These are phyloP conservation scores for Aegilops umbellulata DNA, from an alignment of 176 grass and related monocot species.

Conservation along the genomic window DNA sequence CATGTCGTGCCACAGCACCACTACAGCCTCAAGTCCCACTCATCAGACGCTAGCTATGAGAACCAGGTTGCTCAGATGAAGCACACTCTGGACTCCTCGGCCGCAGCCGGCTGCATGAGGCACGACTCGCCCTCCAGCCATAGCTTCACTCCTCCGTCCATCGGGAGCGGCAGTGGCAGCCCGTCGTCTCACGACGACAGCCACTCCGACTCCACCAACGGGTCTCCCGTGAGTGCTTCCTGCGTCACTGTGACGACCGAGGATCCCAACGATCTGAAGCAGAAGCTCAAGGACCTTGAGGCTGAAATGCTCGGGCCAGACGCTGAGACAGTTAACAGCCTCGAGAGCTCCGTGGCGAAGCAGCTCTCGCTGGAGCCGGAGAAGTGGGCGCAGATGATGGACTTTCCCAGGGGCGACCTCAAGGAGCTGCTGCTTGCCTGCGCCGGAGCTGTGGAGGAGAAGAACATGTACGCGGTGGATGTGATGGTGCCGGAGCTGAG, in stretches of 20 bases:
- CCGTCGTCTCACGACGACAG: slow-evolving; percentile 51
- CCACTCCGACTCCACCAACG: slow-evolving; percentile 37
- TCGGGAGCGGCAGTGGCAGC: slow-evolving; percentile 50
- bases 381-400: slow-evolving; percentile 53
- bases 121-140: slow-evolving; percentile 47
- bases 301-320: slow-evolving; percentile 82
- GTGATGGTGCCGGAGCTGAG: slow-evolving; percentile 66
- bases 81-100: slow-evolving; percentile 64
- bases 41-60: slow-evolving; percentile 32
- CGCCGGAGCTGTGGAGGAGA: slow-evolving; percentile 69
- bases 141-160: slow-evolving; percentile 26
- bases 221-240: slow-evolving; percentile 63
- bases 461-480: slow-evolving; percentile 37
- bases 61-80: slow-evolving; percentile 20
- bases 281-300: slow-evolving; percentile 72
- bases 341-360: slow-evolving; percentile 32
- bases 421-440: slow-evolving; percentile 76
- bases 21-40: slow-evolving; percentile 23
- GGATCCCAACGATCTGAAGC: slow-evolving; percentile 71
- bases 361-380: slow-evolving; percentile 37
- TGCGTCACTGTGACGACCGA: slow-evolving; percentile 76
- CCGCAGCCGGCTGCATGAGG: slow-evolving; percentile 22
- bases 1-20: slow-evolving; percentile 1
- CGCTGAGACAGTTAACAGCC: slow-evolving; percentile 40
- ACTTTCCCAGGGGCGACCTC: slow-evolving; percentile 58